Base-by-base conservation (phyloP, 2,329 filamentous ascomycete species). In the Hymenoscyphus salicellus region DNA sequence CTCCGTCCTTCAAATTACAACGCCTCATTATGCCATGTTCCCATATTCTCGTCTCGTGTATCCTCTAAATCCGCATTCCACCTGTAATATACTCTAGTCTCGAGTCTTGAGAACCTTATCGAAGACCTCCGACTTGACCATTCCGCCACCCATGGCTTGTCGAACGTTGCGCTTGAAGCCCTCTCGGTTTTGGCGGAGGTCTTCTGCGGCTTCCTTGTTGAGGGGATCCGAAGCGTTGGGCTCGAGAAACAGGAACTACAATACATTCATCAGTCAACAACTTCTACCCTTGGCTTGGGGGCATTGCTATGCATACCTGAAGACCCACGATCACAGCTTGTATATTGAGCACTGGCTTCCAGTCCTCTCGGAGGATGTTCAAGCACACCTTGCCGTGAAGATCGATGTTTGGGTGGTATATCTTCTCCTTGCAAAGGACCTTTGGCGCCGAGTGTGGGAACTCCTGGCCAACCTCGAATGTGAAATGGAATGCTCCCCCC, bases 401-500 rank as follows among this genome's bases (percentile, higher is more conserved):
- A 75, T 99, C 95, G 76, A 99, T 99, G 79, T 99, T 99, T 5
- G 95, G 95, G 77, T 99, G 95, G 81, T 99, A 99, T 73, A 99
- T 98, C 83, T 97, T 98, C 80, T 99, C 92, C 72, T 89, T 90
- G 81, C 95, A 98, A 75, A 91, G 95, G 72, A 99, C 95, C 80
- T 98, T 98, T 23, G 95, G 95, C 68, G 95, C 93, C 77, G 98
- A 93, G 80, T 98, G 95, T 0, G 95, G 95, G 79, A 97, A 99
- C 81, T 91, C 95, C 76, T 94, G 91, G 78, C 92, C 93, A 81
- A 99, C 96, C 68, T 86, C 86, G 79, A 99, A 98, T 69, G 86
- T 90, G 78, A 99, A 99, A 66, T 88, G 87, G 80, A 98, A 99
- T 65, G 83, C 82, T 64, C 94, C 94, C 72, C 87, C 87, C 75